Evolutionary conservation across 495 filamentous ascomycete genomes (phyloP), one percentile per base, ranked within the genome.

Genomic region (Bombardia bombarda): DNA sequence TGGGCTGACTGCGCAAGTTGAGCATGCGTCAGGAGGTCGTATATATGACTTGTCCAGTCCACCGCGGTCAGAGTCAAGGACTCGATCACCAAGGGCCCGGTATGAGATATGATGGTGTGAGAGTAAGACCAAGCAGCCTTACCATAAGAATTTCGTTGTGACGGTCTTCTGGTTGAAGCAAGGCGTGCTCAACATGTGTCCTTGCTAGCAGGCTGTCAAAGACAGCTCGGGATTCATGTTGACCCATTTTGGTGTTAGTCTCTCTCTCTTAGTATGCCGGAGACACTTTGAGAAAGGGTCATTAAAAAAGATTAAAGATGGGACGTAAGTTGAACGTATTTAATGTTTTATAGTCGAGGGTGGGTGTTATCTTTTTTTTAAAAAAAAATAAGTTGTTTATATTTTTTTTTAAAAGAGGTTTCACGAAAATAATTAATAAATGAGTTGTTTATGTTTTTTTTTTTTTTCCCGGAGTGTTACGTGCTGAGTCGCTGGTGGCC

Each of bases 131-230:
- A 10, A 13, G 34, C 3, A 7, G n/a, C 7, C 46, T 1, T 55
- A 56, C 58, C 34, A 43, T 46, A 2, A 56, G 58, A 4, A 55
- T 28, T 4, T 51, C 36, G 30, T 62, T 62, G 41, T 50, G 47
- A 1, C 37, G 37, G 0, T 47, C 53, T 7, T 50, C 53, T 17
- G 47, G 49, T 32, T 55, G 50, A 4, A 59, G 24, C 43, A 62
- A 33, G 39, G 58, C 58, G 31, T 56, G 52, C 16, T 51, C 35
- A 12, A 58, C 58, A 35, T 61, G 58, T 9, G 53, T 56, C 12
- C 55, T 58, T 1, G 51, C 44, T 10, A 61, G 40, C n/a, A 58
- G 45, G 21, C 39, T 40, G 43, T 58, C 51, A 18, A 61, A 61
- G 21, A 38, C 40, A 16, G 48, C 19, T 14, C 51, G 43, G 19